Conservation (phyloP, 768 basidiomycete genomes). For the Amanita rubescens region DNA sequence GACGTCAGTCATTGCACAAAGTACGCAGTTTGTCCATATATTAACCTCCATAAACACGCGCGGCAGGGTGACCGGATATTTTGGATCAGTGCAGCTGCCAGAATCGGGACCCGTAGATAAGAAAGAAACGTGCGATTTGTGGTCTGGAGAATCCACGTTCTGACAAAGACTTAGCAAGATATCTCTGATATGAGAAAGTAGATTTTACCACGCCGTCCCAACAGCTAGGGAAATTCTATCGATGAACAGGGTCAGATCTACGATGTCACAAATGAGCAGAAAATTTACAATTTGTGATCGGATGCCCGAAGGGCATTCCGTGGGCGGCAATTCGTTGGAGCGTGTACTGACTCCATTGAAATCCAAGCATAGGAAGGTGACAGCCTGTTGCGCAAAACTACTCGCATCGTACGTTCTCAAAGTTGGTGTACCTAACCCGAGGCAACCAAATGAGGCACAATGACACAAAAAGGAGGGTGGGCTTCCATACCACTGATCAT, state of each 20-base stretch:
- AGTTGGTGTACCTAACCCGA: slow-evolving; percentile 29
- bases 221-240: slow-evolving; percentile 45
- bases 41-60: slow-evolving; percentile 47
- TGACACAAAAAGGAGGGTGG: neutral
- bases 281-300: slow-evolving; percentile 41
- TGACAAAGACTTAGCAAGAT: slow-evolving; percentile 8
- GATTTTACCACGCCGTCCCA: slow-evolving; percentile 44
- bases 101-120: slow-evolving; percentile 38
- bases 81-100: slow-evolving; percentile 41
- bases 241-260: neutral
- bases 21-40: neutral
- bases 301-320: slow-evolving; percentile 37
- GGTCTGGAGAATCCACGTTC: slow-evolving; percentile 42
- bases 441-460: neutral
- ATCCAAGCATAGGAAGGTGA: slow-evolving; percentile 42
- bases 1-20: neutral
- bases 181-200: neutral
- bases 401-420: slow-evolving; percentile 40
- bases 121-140: slow-evolving; percentile 46
- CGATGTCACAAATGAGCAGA: neutral
- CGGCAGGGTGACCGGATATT: slow-evolving; percentile 37
- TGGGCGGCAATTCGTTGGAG: slow-evolving; percentile 31
- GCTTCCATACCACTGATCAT: slow-evolving; percentile 39
- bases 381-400: slow-evolving; percentile 37
- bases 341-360: slow-evolving; percentile 34